Evolutionary conservation across 306 rosid genomes (phyloP).

Genomic region (Prunus dulcis): DNA sequence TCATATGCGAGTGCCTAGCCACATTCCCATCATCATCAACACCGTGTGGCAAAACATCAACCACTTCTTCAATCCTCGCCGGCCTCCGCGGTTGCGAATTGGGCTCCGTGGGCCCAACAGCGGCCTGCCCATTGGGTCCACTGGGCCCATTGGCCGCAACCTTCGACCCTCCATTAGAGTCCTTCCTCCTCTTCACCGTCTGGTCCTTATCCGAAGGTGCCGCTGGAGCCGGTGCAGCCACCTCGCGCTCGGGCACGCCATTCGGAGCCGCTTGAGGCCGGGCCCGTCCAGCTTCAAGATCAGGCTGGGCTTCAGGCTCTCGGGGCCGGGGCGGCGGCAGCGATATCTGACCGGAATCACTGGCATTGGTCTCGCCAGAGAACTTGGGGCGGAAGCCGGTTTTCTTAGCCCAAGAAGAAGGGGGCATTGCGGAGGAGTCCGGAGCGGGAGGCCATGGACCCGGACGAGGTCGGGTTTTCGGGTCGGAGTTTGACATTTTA

Average conservation of each 20-base stretch:
- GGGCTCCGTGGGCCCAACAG: constrained; percentile 29
- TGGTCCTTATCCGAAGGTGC: constrained; percentile 33
- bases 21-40: constrained; percentile 59
- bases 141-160: constrained; percentile 32
- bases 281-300: constrained; percentile 63
- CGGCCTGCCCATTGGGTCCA: constrained; percentile 49
- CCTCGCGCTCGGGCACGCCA: constrained; percentile 38
- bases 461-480: constrained; percentile 60
- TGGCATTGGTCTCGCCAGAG: constrained; percentile 83
- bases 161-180: constrained; percentile 64
- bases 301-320: constrained; percentile 36
- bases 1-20: constrained; percentile 72
- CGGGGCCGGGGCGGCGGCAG: constrained; percentile 41
- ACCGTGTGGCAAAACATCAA: constrained; percentile 61
- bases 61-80: constrained; percentile 54
- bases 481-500: constrained; percentile 65
- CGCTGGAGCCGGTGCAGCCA: constrained; percentile 21
- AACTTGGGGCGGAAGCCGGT: constrained; percentile 90
- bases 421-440: constrained; percentile 54
- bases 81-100: constrained; percentile 43
- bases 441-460: constrained; percentile 86
- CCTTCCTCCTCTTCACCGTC: constrained; percentile 59
- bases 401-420: constrained; percentile 91
- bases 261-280: constrained; percentile 22
- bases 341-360: constrained; percentile 58